A percentile compares a stretch with the other conserved stretches of the same genome.
These are phyloP conservation scores for Ceratocystis albifundus DNA, from an alignment of 2,329 filamentous ascomycete genomes.

Conservation along the genomic window DNA sequence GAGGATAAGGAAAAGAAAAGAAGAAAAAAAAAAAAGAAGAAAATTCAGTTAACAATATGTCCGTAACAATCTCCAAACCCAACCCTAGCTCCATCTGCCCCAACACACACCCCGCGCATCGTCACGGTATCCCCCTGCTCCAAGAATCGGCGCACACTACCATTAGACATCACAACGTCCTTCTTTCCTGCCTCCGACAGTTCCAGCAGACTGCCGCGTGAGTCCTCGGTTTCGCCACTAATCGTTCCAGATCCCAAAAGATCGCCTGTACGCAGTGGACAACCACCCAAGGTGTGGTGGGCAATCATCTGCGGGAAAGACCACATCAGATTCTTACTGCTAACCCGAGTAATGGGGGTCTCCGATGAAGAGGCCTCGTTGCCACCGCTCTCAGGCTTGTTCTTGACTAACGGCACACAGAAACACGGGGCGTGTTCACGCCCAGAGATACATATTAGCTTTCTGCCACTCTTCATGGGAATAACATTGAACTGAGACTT, in stretches of 20 bases:
- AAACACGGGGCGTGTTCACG: neutral
- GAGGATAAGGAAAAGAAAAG: too few relatives aligned
- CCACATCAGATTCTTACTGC: conserved; percentile 44
- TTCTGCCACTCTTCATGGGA: neutral
- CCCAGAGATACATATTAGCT: neutral
- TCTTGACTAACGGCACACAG: neutral
- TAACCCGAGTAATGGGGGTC: conserved; percentile 20
- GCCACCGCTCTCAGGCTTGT: neutral
- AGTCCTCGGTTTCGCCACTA: conserved; percentile 33
- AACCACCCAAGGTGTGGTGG: conserved; percentile 62
- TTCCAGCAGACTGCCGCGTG: conserved; percentile 38
- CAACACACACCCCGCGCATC: conserved; percentile 33
- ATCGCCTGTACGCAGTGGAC: conserved; percentile 57
- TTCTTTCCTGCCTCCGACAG: conserved; percentile 37
- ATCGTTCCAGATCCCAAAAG: conserved; percentile 45
- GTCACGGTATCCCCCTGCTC: conserved; percentile 38
- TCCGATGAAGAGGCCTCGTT: neutral
- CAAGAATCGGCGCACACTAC: conserved; percentile 35
- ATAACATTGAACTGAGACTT: conserved; percentile 5
- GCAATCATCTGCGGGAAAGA: conserved; percentile 69
- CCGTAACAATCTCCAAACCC: conserved; percentile 38
- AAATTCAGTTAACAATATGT: conserved; percentile 25
- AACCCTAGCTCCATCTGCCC: conserved; percentile 27
- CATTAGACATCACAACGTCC: conserved; percentile 33
- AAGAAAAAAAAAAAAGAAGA: too few relatives aligned